A percentile compares a stretch with the other conserved stretches of the same genome.
Evolutionary conservation across 352 stramenopile species (phyloP).

Genomic region (Pilasporangium apinafurcum): DNA sequence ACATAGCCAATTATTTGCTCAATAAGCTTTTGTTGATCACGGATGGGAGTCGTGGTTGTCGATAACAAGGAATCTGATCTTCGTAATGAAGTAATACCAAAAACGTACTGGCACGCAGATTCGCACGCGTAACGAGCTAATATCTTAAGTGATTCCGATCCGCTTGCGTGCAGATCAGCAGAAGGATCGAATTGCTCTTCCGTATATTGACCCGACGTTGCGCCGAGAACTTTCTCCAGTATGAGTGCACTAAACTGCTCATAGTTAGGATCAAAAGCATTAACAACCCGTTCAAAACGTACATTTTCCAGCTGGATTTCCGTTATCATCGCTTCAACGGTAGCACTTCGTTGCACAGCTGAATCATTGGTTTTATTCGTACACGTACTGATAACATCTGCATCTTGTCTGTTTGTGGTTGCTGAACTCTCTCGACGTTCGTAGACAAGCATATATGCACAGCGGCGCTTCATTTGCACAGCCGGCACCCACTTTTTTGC

Average conservation of each 20-base stretch:
- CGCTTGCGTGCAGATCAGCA: too few relatives aligned
- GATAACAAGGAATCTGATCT: too few relatives aligned
- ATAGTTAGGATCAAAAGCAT: constrained; percentile 26
- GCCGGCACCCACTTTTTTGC: constrained; percentile 14
- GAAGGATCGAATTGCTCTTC: neutral
- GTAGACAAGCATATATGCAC: constrained; percentile 80
- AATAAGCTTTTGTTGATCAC: neutral
- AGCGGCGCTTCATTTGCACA: constrained; percentile 59
- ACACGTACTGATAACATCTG: too few relatives aligned
- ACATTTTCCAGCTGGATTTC: constrained; percentile 21
- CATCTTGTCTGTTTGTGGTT: too few relatives aligned
- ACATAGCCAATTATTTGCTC: constrained; percentile 1
- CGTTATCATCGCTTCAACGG: constrained; percentile 8
- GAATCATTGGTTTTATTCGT: neutral
- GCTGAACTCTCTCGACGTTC: constrained; percentile 17
- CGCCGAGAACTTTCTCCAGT: constrained; percentile 1
- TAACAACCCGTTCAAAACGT: constrained; percentile 22
- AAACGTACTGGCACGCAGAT: constrained; percentile 27
- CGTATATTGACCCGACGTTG: neutral
- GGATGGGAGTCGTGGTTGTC: neutral
- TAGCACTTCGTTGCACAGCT: neutral
- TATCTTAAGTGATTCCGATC: neutral
- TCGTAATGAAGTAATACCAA: constrained; percentile 22
- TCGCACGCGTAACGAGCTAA: constrained; percentile 8
- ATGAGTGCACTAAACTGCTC: constrained; percentile 16